Evolutionary conservation across 2,329 filamentous ascomycete genomes (phyloP), one percentile per base, ranked within the genome.

Genomic region (Pseudopyrenochaeta lycopersici): DNA sequence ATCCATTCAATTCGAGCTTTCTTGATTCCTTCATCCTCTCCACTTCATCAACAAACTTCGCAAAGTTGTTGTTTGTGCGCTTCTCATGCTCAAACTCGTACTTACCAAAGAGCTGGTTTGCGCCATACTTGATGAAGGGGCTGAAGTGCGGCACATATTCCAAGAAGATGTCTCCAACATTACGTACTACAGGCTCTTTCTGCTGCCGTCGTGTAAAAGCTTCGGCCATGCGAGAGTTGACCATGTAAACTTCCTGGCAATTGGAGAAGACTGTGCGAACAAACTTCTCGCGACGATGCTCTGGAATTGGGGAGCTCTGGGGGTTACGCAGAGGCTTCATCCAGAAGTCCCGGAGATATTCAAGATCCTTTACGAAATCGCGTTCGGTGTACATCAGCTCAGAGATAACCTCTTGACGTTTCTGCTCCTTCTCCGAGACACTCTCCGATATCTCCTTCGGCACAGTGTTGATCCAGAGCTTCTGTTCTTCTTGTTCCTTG

Each of bases 401-500:
- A 5, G 94, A 97, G 55, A 99, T 97, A 65, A 99, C 91, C 73
- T 99, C 95, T 74, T 99, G 95, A 39, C 95, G 87, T 81, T 98
- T 98, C 87, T 97, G 96, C 76, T 99, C 95, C 63, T 86, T 87
- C 64, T 99, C 95, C 44, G 88, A 88, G 27, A 97, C 89, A 70
- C 89, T 91, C 65, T 98, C 93, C 0, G 93, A 92, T 52, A 99
- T 83, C 74, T 98, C 95, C 75, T 97, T 95, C 1, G 93, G 91
- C 31, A 99, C 95, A 12, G 93, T 97, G 75, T 98, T 98, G 77
- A 99, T 99, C 95, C 95, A 99, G 32, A 99, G 84, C 77, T 98
- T 98, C 80, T 98, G 95, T 75, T 98, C 93, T 70, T 97, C 92
- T 68, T 94, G 89, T 68, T 95, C 89, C 53, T 93, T 90, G 59